Base-by-base conservation (phyloP, 805 yeast genomes). In the Yamadazyma scolyti region DNA sequence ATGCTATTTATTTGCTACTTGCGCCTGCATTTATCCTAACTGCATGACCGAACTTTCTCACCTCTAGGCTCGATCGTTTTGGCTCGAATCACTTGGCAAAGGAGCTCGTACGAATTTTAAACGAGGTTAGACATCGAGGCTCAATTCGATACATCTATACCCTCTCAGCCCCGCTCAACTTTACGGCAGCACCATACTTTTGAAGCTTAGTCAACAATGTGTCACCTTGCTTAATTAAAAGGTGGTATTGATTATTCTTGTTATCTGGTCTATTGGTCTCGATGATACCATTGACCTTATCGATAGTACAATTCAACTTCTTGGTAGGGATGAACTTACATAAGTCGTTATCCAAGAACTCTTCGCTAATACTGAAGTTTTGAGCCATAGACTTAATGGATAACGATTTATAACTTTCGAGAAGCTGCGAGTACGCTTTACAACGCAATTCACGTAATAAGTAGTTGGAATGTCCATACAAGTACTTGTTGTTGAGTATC, bases 241-340 rank as follows among this genome's bases (percentile, higher is more conserved):
- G 59, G 54, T 88, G 95, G 58, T 89, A 93, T 62, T 90, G 97
- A 34, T 86, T 83, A 54, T 93, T 90, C 63, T 93, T 93, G 64
- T 83, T 88, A 57, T 93, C 98, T 2, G 97, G 96, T 46, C 97
- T 75, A 60, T 88, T 93, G 11, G 98, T 93, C 56, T 86, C 94
- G 42, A 93, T 85, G 39, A 93, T 86, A 9, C 95, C 97, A 57
- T 88, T 86, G 30, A 93, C 97, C 52, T 86, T 77, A 57, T 93
- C 98, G 52, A 93, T 87, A 30, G 93, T 89, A 64, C 98, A 93
- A 63, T 89, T 90, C 54, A 93, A 73, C 61, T 87, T 87, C 55
- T 89, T 88, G 59, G 81, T 89, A 22, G 97, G 96, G 47, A 93
- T 87, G 54, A 90, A 87, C 53, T 80, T 83, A 49, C 95, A 77